Base-by-base conservation (phyloP, 2,329 filamentous ascomycete genomes). In the Salinomyces thailandicus region DNA sequence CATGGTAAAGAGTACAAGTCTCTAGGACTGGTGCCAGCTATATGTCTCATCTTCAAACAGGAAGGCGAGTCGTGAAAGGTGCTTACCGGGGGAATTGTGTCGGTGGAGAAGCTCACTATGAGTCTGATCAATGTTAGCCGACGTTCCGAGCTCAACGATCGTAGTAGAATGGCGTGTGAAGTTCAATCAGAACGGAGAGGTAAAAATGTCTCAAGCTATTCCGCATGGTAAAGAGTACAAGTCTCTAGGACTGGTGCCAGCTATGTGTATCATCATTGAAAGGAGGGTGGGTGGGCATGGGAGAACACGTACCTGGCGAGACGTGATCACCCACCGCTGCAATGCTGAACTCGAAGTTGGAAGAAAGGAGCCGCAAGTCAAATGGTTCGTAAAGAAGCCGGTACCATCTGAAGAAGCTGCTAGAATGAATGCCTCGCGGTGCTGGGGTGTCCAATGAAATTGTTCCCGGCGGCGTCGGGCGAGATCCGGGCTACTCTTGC, bases 1-100 rank as follows among this genome's bases (percentile, higher is more conserved):
- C 73, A 77, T 45, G 59, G 62, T 64, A 70, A 67, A 73, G 68
- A 73, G 68, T 69, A 73, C 69, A 72, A 74, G 63, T 72, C 69
- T 68, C 59, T 77, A 62, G 67, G 74, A 72, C 74, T 77, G 74
- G 74, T 78, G 74, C 74, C 74, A 78, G 74, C 74, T 68, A 62
- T 62, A 55, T 58, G 56, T 71, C 55, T 76, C 73, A 75, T 77
- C 73, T n/a, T n/a, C n/a, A n/a, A n/a, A 31, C 2, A 6, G 26
- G 13, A 15, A 15, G 8, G 19, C 1, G 19, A 20, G 9, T n/a
- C n/a, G n/a, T n/a, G n/a, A n/a, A n/a, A n/a, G n/a, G n/a, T n/a
- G n/a, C n/a, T n/a, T n/a, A n/a, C n/a, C n/a, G n/a, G n/a, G n/a
- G n/a, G n/a, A n/a, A n/a, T n/a, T n/a, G n/a, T n/a, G n/a, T n/a